Evolutionary conservation across 768 basidiomycete genomes (phyloP).

Genomic region (Cystobasidium ongulense): DNA sequence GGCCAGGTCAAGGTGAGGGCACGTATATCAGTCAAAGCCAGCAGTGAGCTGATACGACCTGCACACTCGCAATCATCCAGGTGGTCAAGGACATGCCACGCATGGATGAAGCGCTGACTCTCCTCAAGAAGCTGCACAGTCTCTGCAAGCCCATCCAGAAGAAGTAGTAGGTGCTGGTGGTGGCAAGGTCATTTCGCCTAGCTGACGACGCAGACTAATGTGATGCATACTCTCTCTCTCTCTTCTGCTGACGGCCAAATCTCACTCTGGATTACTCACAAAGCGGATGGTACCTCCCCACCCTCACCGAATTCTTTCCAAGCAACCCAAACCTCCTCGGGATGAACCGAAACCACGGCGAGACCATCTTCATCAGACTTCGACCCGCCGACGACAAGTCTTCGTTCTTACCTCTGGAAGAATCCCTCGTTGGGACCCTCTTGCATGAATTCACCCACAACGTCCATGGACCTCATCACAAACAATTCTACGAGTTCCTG

Average conservation of each 20-base stretch:
- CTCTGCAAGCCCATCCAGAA: conserved; percentile 31
- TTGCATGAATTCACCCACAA: conserved; percentile 64
- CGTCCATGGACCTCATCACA: conserved; percentile 75
- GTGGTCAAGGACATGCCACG: conserved; percentile 24
- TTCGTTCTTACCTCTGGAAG: conserved; percentile 49
- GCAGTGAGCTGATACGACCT: background rate
- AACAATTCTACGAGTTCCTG: conserved; percentile 47
- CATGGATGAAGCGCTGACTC: conserved; percentile 13
- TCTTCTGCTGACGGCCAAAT: too few species aligned
- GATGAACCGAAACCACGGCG: conserved; percentile 58
- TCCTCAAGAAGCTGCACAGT: conserved; percentile 16
- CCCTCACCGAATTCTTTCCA: conserved; percentile 79
- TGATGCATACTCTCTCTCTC: background rate
- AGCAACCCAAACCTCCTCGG: conserved; percentile 64
- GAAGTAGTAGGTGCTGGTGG: conserved; percentile 23
- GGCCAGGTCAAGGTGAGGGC: background rate
- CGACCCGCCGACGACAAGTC: conserved; percentile 50
- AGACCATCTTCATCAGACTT: conserved; percentile 73
- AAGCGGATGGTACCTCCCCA: conserved; percentile 29
- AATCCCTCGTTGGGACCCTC: conserved; percentile 72
- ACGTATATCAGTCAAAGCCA: background rate
- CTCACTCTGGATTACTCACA: too few species aligned
- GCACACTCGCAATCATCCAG: background rate
- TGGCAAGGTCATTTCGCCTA: background rate
- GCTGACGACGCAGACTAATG: background rate